Evolutionary conservation across 2,329 filamentous ascomycete genomes (phyloP).

Genomic region (Colletotrichum cordylinicola): DNA sequence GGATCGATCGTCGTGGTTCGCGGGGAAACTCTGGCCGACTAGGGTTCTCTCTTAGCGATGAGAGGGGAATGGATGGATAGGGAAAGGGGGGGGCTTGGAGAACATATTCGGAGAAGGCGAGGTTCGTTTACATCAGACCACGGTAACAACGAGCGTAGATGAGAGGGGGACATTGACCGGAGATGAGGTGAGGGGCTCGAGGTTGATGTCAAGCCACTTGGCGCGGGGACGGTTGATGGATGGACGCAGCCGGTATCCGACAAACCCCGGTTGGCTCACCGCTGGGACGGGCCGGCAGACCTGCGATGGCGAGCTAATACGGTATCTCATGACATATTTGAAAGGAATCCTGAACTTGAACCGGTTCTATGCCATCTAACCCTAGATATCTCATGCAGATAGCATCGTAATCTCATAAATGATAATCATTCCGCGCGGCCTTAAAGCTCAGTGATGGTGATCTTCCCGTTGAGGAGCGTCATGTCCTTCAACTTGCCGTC

Average conservation of each 20-base stretch:
- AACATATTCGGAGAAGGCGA: background rate
- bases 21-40: conserved; percentile 18
- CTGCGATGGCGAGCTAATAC: background rate
- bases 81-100: background rate
- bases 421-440: background rate
- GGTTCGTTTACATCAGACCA: background rate
- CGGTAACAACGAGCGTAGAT: background rate
- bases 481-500: conserved; percentile 45
- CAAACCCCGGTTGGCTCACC: background rate
- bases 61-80: background rate
- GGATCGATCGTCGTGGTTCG: conserved; percentile 12
- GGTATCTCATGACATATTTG: background rate
- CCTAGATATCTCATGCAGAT: conserved; percentile 1
- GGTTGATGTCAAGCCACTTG: background rate
- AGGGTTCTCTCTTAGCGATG: background rate
- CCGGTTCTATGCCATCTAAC: conserved; percentile 15
- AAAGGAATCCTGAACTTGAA: background rate
- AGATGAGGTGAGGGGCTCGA: background rate
- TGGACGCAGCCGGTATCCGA: conserved; percentile 8
- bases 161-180: background rate
- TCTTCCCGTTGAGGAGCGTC: conserved; percentile 43
- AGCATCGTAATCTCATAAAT: conserved; percentile 6
- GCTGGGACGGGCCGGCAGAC: background rate
- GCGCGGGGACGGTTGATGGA: background rate
- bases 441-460: conserved; percentile 16